A percentile compares a stretch with the other conserved stretches of the same genome.
These are phyloP conservation scores for Mycena pura DNA, from an alignment of 768 basidiomycete genomes.

Conservation along the genomic window DNA sequence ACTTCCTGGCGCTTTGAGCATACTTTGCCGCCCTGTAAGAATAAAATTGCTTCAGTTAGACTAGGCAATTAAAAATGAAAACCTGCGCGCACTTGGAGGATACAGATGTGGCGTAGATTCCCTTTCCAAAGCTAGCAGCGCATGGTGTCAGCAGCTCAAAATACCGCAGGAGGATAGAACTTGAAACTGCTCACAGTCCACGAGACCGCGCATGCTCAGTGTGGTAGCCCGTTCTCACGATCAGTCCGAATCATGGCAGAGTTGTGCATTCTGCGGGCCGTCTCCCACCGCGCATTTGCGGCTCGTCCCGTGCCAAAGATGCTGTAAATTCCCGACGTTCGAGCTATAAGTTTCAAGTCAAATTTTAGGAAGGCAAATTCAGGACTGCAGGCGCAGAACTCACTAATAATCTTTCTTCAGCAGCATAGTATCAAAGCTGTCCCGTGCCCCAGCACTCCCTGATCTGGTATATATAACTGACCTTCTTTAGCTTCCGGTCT, in stretches of 20 bases:
- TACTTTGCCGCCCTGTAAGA: background rate
- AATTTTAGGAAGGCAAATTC: background rate
- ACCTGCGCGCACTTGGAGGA: background rate
- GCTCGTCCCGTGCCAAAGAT: background rate
- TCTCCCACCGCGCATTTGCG: slow-evolving; percentile 1
- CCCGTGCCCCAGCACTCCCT: background rate
- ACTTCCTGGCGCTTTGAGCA: background rate
- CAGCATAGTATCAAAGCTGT: background rate
- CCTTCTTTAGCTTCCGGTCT: background rate
- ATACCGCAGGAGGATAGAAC: background rate
- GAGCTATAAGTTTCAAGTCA: background rate
- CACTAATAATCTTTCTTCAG: background rate
- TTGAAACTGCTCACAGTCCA: background rate
- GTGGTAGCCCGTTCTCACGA: background rate
- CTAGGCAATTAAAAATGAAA: background rate
- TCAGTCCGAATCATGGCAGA: slow-evolving; percentile 4
- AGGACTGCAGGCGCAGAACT: background rate
- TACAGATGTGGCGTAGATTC: background rate
- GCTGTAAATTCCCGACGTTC: background rate
- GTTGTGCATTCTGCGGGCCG: background rate
- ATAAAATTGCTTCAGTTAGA: background rate
- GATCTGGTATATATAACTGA: background rate
- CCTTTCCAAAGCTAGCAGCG: background rate
- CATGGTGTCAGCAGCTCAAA: background rate
- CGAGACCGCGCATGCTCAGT: background rate